These are phyloP conservation scores for Cylindrotheca closterium DNA, from an alignment of 108 stramenopile species.

Conservation along the genomic window DNA sequence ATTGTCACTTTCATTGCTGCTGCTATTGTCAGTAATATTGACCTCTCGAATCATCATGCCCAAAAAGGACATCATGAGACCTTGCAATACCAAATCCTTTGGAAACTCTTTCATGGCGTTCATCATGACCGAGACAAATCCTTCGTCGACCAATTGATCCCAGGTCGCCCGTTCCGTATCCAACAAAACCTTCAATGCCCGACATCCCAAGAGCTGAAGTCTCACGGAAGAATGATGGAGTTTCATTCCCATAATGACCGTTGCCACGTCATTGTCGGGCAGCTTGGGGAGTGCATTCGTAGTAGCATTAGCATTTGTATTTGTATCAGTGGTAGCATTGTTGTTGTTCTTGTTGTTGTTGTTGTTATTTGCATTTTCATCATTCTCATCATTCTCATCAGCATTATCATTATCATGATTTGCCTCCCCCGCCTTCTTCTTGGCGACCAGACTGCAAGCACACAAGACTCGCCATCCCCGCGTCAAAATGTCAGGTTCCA, in stretches of 20 bases:
- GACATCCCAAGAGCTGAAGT: neutral
- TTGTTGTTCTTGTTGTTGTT: no score
- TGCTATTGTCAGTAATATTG: neutral
- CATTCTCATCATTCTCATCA: no score
- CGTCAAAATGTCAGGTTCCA: neutral
- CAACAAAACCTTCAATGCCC: neutral
- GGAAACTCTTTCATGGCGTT: neutral
- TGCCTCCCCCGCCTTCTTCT: no score
- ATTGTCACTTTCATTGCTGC: neutral
- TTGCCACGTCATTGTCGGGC: neutral
- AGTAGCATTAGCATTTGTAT: neutral
- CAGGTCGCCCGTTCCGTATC: neutral
- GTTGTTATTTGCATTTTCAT: no score
- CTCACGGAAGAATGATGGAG: neutral
- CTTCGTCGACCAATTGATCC: neutral
- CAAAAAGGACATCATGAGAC: neutral
- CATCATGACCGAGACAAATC: neutral
- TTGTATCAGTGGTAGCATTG: neutral
- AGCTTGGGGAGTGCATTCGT: neutral
- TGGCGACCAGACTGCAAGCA: no score
- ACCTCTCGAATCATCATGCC: neutral
- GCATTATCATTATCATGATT: no score
- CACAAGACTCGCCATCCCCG: neutral
- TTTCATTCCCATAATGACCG: neutral
- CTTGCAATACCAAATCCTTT: neutral